Base-by-base conservation (phyloP, 306 rosid species). In the Mimosa bimucronata region DNA sequence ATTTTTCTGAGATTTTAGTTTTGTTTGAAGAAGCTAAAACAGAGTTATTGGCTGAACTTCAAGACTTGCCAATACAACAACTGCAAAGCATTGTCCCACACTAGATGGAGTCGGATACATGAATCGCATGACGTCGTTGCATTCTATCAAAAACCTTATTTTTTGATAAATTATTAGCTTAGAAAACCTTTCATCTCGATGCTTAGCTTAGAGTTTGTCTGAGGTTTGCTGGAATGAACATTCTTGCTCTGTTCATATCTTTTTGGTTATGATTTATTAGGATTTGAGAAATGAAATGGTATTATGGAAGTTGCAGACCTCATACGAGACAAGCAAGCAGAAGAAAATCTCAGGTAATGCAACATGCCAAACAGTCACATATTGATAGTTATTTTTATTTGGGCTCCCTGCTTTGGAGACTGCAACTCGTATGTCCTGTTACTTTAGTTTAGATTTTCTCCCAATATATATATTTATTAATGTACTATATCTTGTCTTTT, bases 331-430 rank as follows among this genome's bases (percentile, higher is more conserved):
- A 93, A 89, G 83, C 91, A 92, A 83, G 89, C 82, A 29, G 98
- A 94, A 79, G 97, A 94, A 69, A 92, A 90, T 85, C 97, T 94
- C 83, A 92, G 98, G 98, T 94, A 81, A 78, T n/a, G 46, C 14
- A 11, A 6, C 46, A 0, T 7, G 10, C 12, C 12, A 42, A 42
- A 8, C 12, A 42, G 4, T 45, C n/a, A n/a, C n/a, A n/a, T n/a
- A n/a, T n/a, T n/a, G n/a, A n/a, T n/a, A n/a, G n/a, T n/a, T n/a
- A n/a, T n/a, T 6, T 78, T 50, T 58, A 38, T 21, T 65, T 73
- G 26, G 48, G 67, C 68, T 57, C 42, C 64, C 23, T 58, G 19
- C 41, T 70, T 29, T 53, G 55, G 50, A 19, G 37, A 37, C 37
- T 16, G 12, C 44, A 57, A 52, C 81, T 83, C 71, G 23, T 44